Evolutionary conservation across 331 rosid species (phyloP), one percentile per base, ranked within the genome.

Genomic region (Quercus tomentella): DNA sequence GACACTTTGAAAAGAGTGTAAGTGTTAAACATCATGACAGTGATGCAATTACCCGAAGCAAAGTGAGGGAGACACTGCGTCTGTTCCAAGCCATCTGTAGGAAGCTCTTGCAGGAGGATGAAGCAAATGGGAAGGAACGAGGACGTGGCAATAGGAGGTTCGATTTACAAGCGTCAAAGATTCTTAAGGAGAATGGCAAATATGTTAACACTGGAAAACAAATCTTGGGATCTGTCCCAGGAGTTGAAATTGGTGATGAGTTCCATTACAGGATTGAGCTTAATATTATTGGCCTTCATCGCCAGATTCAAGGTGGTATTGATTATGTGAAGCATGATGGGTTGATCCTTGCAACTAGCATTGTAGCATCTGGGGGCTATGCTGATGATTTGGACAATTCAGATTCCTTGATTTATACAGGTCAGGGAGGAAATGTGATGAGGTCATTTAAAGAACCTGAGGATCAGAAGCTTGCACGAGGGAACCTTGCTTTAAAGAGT

Each of bases 211-310:
- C 65, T 7, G 92, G 94, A 69, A 87, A 91, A 76, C 86, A 86
- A 58, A 88, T 94, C 23, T 11, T 92, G 80, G 97, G 97, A 75
- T 1, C 71, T 73, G 93, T 94, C 62, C 92, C 94, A 0, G 98
- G 98, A 77, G 89, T 91, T 70, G 97, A 94, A 87, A 92, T 94
- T 31, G 97, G 98, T 45, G 97, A 94, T 76, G 97, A 94, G 80
- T 94, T 94, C 72, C 97, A 92, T 54, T 92, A 89, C 80, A 84
- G 94, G 79, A 79, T 89, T 74, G 97, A 94, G 84, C 98, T 94
- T 49, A 86, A 75, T 81, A 78, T 92, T 33, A 80, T 94, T 56
- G 98, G 97, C 23, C 89, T 94, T 74, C 98, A 94, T 86, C 94
- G 97, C 66, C 93, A 28, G 21, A 69, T 6, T 73, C 97, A 94